Percentiles rank a stretch among this genome's conserved stretches.
phyloP scores from a whole-genome alignment of 2,329 filamentous ascomycete species.

The Scleromitrula shiraiana region DNA sequence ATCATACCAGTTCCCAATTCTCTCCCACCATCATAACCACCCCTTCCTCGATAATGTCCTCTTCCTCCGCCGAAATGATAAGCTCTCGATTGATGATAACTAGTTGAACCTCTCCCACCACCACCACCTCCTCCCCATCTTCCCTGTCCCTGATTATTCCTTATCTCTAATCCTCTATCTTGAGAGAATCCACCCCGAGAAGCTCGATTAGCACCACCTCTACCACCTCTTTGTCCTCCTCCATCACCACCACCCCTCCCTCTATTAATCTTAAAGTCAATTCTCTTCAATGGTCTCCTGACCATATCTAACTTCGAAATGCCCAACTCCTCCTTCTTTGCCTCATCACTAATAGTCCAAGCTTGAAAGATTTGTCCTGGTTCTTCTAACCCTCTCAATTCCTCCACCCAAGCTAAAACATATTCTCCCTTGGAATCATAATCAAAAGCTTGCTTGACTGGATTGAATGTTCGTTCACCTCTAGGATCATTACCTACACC shows the following conservation, averaged over 20 bases:
- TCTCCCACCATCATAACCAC: constrained; percentile 4
- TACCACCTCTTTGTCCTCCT: constrained; percentile 6
- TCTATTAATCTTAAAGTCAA: constrained; percentile 50
- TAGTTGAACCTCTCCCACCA: too few relatives aligned
- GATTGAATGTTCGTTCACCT: constrained; percentile 65
- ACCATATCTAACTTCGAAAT: constrained; percentile 56
- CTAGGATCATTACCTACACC: constrained; percentile 75
- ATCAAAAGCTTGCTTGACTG: constrained; percentile 71
- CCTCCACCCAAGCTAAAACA: constrained; percentile 65
- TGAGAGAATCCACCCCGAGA: constrained; percentile 17
- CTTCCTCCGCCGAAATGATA: background rate
- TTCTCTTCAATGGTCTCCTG: constrained; percentile 56
- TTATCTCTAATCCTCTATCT: constrained; percentile 31
- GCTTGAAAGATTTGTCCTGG: constrained; percentile 55
- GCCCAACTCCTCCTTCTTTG: constrained; percentile 48
- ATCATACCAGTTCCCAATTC: constrained; percentile 8
- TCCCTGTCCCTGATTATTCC: constrained; percentile 23
- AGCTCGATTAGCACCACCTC: constrained; percentile 18
- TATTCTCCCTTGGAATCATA: constrained; percentile 66
- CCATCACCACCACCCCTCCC: constrained; percentile 11
- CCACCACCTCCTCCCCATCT: background rate
- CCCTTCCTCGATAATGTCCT: constrained; percentile 11
- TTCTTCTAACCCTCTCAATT: constrained; percentile 46
- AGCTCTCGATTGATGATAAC: too few relatives aligned
- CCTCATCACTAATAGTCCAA: constrained; percentile 50